Evolutionary conservation across 495 filamentous ascomycete genomes (phyloP).

Genomic region (Daldinia bambusicola): DNA sequence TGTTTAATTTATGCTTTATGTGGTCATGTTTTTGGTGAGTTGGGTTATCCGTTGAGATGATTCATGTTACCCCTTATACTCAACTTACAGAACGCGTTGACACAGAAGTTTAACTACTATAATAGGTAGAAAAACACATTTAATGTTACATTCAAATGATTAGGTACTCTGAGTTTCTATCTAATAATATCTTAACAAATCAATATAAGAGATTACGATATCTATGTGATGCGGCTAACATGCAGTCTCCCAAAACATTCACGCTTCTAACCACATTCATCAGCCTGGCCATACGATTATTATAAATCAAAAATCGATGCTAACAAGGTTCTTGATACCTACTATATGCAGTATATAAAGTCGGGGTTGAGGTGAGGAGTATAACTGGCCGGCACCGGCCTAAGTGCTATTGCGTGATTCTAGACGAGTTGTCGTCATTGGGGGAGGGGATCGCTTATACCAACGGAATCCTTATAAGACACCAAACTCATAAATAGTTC

Average conservation of each 20-base stretch:
- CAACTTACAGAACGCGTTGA: too few relatives aligned
- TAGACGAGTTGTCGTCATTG: slow-evolving; percentile 40
- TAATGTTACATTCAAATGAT: neutral
- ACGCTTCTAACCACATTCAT: slow-evolving; percentile 6
- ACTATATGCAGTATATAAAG: slow-evolving; percentile 9
- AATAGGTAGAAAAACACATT: neutral
- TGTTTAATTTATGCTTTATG: too few relatives aligned
- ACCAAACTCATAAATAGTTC: neutral
- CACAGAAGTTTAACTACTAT: too few relatives aligned
- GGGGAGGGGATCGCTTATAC: slow-evolving; percentile 4
- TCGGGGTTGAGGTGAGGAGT: slow-evolving; percentile 32
- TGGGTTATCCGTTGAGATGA: too few relatives aligned
- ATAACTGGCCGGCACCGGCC: slow-evolving; percentile 40
- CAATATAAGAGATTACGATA: neutral
- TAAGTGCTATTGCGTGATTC: slow-evolving; percentile 41
- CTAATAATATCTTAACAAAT: neutral
- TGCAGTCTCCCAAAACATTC: neutral
- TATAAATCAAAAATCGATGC: slow-evolving; percentile 34
- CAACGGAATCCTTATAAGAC: slow-evolving; percentile 30
- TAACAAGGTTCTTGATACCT: neutral
- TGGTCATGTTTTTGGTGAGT: too few relatives aligned
- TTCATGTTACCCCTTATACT: too few relatives aligned
- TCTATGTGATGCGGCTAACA: neutral
- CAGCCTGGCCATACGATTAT: slow-evolving; percentile 24
- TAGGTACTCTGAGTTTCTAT: neutral